phyloP scores from a whole-genome alignment of 768 basidiomycete species.

The Boletus edulis region DNA sequence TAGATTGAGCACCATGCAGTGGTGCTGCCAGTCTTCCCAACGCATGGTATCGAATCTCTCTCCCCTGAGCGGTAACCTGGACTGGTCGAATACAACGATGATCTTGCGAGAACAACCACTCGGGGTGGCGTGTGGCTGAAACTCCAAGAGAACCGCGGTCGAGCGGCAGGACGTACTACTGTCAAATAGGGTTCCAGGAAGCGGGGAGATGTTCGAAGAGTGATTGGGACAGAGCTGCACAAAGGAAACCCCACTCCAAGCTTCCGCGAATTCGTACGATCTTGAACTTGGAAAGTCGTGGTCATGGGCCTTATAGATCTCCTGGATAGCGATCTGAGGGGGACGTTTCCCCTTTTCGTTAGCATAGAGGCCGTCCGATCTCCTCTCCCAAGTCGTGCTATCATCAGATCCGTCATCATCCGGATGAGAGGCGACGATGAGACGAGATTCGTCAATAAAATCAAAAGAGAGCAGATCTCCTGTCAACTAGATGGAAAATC shows the following conservation, averaged over 20 bases:
- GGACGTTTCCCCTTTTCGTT: slow-evolving; percentile 32
- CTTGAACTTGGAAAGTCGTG: slow-evolving; percentile 11
- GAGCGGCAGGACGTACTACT: slow-evolving; percentile 51
- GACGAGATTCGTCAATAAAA: slow-evolving; percentile 24
- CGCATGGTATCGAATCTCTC: slow-evolving; percentile 46
- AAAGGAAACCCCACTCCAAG: slow-evolving; percentile 43
- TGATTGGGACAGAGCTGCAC: slow-evolving; percentile 50
- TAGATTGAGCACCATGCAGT: slow-evolving; percentile 33
- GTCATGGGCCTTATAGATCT: slow-evolving; percentile 15
- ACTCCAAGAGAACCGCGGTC: slow-evolving; percentile 41
- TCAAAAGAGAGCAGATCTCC: slow-evolving; percentile 33
- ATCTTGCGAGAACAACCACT: slow-evolving; percentile 39
- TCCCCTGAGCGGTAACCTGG: slow-evolving; percentile 44
- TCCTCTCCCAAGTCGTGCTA: slow-evolving; percentile 27
- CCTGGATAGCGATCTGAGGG: slow-evolving; percentile 26
- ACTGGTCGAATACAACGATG: slow-evolving; percentile 53
- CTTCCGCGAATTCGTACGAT: slow-evolving; percentile 52
- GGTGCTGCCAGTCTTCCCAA: slow-evolving; percentile 55
- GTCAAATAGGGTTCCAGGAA: slow-evolving; percentile 52
- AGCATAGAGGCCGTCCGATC: slow-evolving; percentile 31
- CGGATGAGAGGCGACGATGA: slow-evolving; percentile 28
- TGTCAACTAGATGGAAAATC: slow-evolving; percentile 18
- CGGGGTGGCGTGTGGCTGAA: slow-evolving; percentile 38
- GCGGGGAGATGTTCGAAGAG: slow-evolving; percentile 37
- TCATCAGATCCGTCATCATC: slow-evolving; percentile 34